Evolutionary conservation across 192 early-diverging fungal genomes (phyloP).

Genomic region (Podila horticola): DNA sequence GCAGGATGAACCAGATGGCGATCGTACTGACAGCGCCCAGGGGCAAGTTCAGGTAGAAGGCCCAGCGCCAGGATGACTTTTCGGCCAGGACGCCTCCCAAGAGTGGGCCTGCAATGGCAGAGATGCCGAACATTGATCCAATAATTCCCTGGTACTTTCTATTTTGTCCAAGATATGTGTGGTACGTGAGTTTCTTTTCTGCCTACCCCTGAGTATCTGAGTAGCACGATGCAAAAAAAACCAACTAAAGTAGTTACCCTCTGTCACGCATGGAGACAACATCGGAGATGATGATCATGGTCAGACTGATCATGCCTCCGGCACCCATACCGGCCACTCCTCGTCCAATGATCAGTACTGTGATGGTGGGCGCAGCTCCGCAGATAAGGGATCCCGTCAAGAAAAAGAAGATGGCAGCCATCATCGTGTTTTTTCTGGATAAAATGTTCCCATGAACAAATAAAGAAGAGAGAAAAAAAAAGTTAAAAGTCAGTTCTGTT

Average conservation of each 20-base stretch:
- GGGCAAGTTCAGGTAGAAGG: conserved; percentile 49
- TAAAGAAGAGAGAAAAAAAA: conserved; percentile 3
- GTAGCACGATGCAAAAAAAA: not conserved
- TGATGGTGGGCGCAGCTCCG: conserved; percentile 43
- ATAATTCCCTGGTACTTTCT: conserved; percentile 66
- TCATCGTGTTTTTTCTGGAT: conserved; percentile 35
- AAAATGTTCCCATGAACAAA: not conserved
- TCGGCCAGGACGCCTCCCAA: conserved; percentile 54
- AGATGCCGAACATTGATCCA: conserved; percentile 62
- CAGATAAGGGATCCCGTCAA: conserved; percentile 40
- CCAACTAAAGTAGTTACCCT: conserved; percentile 13
- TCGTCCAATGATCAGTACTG: conserved; percentile 63
- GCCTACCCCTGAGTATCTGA: not conserved
- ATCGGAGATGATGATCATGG: conserved; percentile 72
- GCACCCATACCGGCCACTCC: conserved; percentile 68
- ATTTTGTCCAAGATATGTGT: not conserved
- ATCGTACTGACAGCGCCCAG: conserved; percentile 24
- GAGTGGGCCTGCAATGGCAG: conserved; percentile 57
- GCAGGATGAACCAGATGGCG: conserved; percentile 18
- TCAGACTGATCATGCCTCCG: conserved; percentile 64
- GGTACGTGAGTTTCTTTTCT: no score
- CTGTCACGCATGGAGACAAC: conserved; percentile 67
- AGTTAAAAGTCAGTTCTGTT: not conserved
- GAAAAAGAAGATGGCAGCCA: conserved; percentile 48
- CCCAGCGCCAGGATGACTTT: conserved; percentile 54